phyloP scores from a whole-genome alignment of 169 alveolate species.

The Eimeria acervulina region DNA sequence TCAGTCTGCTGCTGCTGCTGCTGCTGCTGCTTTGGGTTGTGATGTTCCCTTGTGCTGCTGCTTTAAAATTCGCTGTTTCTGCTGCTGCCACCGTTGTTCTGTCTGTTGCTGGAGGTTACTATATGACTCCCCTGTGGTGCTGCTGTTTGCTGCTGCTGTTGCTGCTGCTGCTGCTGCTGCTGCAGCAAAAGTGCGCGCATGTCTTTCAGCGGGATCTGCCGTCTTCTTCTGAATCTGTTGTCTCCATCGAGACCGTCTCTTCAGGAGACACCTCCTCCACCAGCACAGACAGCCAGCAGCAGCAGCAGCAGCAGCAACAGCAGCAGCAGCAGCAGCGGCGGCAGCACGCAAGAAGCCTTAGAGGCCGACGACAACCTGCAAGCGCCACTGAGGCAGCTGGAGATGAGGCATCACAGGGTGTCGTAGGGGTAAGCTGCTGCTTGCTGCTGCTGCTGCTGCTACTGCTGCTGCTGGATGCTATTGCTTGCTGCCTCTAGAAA shows the following conservation, averaged over 20 bases:
- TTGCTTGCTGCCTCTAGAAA: too few species aligned
- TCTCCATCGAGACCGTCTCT: conserved; percentile 53
- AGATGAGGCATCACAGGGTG: conserved; percentile 7
- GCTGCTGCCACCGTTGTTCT: conserved; percentile 25
- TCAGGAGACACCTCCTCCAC: conserved; percentile 3
- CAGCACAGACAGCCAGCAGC: neutral
- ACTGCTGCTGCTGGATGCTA: too few species aligned
- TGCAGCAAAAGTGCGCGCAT: conserved; percentile 50
- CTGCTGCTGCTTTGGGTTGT: neutral
- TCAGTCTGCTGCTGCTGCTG: conserved; percentile 11
- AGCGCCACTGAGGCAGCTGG: conserved; percentile 1
- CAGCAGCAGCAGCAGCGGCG: conserved; percentile 43
- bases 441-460: too few species aligned
- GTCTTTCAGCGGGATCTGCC: conserved; percentile 56
- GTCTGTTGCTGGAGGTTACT: too few species aligned
- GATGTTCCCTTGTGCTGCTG: too few species aligned
- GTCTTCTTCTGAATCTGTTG: conserved; percentile 50
- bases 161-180: conserved; percentile 9
- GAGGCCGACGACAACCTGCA: neutral
- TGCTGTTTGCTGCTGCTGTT: neutral
- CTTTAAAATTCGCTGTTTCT: too few species aligned
- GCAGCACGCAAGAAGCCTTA: conserved; percentile 12
- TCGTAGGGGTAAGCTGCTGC: neutral
- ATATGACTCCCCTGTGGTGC: neutral
- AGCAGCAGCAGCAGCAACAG: conserved; percentile 63